Evolutionary conservation across 192 early-diverging fungal species (phyloP).

Genomic region (Coemansia sp.): DNA sequence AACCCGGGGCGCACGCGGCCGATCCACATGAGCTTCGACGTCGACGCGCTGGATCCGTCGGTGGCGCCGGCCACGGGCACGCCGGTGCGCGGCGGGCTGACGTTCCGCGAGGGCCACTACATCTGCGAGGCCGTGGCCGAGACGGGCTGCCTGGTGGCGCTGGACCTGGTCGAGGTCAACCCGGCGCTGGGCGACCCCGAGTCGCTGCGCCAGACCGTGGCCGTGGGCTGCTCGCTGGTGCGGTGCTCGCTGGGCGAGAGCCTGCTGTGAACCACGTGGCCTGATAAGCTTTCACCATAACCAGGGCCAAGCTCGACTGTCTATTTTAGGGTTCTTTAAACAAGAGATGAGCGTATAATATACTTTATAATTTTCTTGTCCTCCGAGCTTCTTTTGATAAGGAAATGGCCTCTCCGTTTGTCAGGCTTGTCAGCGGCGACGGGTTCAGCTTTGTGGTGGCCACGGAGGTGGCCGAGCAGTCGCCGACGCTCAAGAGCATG

Average conservation of each 20-base stretch:
- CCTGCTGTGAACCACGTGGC: conserved; percentile 62
- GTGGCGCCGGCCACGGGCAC: conserved; percentile 95
- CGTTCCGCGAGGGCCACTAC: conserved; percentile 96
- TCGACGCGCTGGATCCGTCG: conserved; percentile 91
- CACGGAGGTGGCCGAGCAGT: conserved; percentile 81
- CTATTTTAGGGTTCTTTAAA: no score
- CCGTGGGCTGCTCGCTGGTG: conserved; percentile 85
- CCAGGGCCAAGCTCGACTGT: no score
- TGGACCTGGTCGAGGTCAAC: conserved; percentile 96
- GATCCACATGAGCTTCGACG: conserved; percentile 90
- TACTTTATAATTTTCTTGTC: neutral
- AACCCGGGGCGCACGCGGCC: conserved; percentile 67
- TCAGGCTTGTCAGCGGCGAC: conserved; percentile 76
- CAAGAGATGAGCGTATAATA: no score
- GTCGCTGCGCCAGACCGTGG: conserved; percentile 75
- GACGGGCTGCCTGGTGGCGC: conserved; percentile 82
- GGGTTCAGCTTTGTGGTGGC: conserved; percentile 59
- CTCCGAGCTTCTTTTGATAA: neutral
- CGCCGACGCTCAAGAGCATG: conserved; percentile 95
- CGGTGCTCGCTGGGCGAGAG: conserved; percentile 82
- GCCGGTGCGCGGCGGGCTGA: conserved; percentile 92
- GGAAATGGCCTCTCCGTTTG: conserved; percentile 1
- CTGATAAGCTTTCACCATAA: no score
- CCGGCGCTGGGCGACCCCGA: conserved; percentile 76
- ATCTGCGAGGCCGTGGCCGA: conserved; percentile 88